These are phyloP conservation scores for Fusarium odoratissimum DNA, from an alignment of 2,329 filamentous ascomycete genomes.

Conservation along the genomic window DNA sequence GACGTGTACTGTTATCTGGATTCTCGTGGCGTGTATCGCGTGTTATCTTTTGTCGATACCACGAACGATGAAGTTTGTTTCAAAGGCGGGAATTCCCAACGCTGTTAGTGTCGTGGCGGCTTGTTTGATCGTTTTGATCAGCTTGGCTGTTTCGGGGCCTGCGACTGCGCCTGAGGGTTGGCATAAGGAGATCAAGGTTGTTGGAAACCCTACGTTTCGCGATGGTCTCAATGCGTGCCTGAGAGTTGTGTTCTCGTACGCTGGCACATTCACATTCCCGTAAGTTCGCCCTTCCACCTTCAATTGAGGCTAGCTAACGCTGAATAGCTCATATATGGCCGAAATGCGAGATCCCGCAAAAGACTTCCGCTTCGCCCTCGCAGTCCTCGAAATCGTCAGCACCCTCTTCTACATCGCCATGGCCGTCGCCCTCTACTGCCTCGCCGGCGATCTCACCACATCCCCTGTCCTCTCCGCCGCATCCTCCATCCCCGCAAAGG, in stretches of 20 bases:
- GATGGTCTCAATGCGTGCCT: constrained; percentile 41
- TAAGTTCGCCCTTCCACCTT: background rate
- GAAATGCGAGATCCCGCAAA: constrained; percentile 40
- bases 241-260: constrained; percentile 43
- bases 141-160: constrained; percentile 34
- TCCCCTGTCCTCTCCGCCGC: constrained; percentile 43
- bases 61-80: constrained; percentile 43
- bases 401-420: constrained; percentile 42
- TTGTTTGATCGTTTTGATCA: constrained; percentile 37
- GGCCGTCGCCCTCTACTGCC: constrained; percentile 41
- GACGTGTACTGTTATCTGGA: constrained; percentile 38
- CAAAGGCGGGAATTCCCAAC: constrained; percentile 38
- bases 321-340: constrained; percentile 33
- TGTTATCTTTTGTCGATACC: constrained; percentile 36
- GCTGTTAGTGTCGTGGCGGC: constrained; percentile 36
- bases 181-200: constrained; percentile 33
- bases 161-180: constrained; percentile 31
- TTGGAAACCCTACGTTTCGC: constrained; percentile 38
- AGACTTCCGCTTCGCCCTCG: constrained; percentile 41
- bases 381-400: constrained; percentile 40
- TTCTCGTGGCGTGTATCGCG: constrained; percentile 27
- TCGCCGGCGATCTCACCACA: constrained; percentile 37
- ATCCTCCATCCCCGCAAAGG: constrained; percentile 36
- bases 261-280: constrained; percentile 45
- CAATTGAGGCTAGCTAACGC: no score